Base-by-base conservation (phyloP, 2,329 filamentous ascomycete species). In the Phialemoniopsis sp. region DNA sequence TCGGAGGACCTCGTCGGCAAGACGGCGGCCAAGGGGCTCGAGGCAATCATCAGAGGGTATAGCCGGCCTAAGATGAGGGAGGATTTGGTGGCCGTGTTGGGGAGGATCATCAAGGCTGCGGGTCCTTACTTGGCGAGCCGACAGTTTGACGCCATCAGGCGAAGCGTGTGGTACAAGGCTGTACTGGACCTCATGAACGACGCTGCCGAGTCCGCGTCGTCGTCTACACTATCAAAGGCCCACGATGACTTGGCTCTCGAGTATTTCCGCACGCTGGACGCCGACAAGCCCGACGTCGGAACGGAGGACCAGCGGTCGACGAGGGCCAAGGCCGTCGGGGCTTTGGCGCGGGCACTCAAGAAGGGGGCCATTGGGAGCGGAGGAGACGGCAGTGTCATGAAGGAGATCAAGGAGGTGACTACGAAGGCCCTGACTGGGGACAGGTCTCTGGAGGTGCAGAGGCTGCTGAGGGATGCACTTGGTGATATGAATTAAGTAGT, bases 91-190 rank as follows among this genome's bases (percentile, higher is more conserved):
- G 43, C 47, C 0, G 62, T 72, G 2, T 54, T 79, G 2, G 47
- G 38, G 4, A 57, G 60, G 15, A 54, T 79, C 18, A 54, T 67
- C 21, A 50, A 53, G 3, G 57, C 53, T 1, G 53, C 78, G 37
- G 57, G 52, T 42, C 67, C 60, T 13, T 72, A 65, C 35, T 53
- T 76, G 0, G 43, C 48, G 4, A 60, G 55, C 39, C 33, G 54
- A 0, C 59, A 62, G 30, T 71, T 71, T 32, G 60, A 58, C 8
- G 48, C 53, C 1, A 64, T 77, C 40, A 67, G 73, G 33, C 63
- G 70, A 14, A 66, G 70, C 30, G 62, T 68, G 2, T 79, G 76
- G 71, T 80, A 78, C 49, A 63, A 62, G 18, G 66, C 66, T 29
- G 67, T 70, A 1, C 48, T 49, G 13, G 72, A 76, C 12, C 41